phyloP scores from a whole-genome alignment of 345 rosid species.

The Leavenworthia alabamica region DNA sequence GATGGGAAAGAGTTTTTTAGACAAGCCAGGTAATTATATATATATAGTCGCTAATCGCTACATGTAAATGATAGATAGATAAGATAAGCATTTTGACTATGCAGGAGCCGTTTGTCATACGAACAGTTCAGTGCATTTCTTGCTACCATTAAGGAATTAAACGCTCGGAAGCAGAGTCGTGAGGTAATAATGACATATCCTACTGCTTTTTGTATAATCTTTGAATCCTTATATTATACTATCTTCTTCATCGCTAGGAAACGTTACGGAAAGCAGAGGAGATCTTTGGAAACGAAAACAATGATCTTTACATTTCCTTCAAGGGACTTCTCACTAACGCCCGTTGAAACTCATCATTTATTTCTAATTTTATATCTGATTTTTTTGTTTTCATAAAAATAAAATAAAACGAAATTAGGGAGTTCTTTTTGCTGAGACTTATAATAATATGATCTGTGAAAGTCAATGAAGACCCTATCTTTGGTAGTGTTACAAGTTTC shows the following conservation, averaged over 20 bases:
- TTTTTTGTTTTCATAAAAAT: too few relatives aligned
- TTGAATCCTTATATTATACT: neutral
- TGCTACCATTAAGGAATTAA: constrained; percentile 86
- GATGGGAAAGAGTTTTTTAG: constrained; percentile 98
- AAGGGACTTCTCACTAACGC: constrained; percentile 68
- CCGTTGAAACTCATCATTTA: constrained; percentile 37
- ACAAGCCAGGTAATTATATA: constrained; percentile 59
- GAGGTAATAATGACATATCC: constrained; percentile 42
- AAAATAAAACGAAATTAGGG: too few relatives aligned
- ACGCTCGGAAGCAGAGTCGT: constrained; percentile 80
- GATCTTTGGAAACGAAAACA: constrained; percentile 77
- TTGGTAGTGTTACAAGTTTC: too few relatives aligned
- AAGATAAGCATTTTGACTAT: neutral
- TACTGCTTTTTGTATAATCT: neutral
- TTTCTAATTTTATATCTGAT: too few relatives aligned
- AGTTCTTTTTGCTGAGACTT: too few relatives aligned
- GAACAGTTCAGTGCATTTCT: constrained; percentile 92
- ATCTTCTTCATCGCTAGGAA: constrained; percentile 50
- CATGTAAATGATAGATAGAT: neutral
- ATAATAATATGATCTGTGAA: too few relatives aligned
- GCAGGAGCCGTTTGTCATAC: constrained; percentile 84
- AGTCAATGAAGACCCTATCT: too few relatives aligned
- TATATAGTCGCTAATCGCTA: neutral
- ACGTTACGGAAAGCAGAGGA: constrained; percentile 86
- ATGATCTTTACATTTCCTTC: constrained; percentile 73